phyloP scores from a whole-genome alignment of 345 rosid species.

The Gossypium arboreum region DNA sequence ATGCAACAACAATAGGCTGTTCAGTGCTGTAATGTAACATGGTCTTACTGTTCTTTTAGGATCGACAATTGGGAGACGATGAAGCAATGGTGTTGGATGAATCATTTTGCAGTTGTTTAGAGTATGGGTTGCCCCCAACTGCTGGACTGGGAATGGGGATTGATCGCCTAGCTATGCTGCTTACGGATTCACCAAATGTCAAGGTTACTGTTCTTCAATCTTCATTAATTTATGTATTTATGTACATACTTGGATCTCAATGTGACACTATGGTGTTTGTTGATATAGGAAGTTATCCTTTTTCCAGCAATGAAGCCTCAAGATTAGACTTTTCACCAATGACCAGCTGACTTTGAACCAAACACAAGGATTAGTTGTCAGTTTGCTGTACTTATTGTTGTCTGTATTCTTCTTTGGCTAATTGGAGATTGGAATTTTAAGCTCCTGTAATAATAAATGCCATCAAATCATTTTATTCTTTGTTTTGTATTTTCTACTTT shows the following conservation, averaged over 20 bases:
- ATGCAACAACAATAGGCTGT: neutral
- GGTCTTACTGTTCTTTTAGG: constrained; percentile 28
- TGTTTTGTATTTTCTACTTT: neutral
- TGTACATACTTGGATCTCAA: too few species aligned
- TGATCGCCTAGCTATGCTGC: constrained; percentile 78
- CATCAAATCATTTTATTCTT: neutral
- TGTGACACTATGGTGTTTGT: neutral
- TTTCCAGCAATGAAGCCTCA: constrained; percentile 99
- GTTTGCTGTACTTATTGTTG: neutral
- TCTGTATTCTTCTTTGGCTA: neutral
- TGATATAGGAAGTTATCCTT: constrained; percentile 75
- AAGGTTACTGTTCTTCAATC: constrained; percentile 44
- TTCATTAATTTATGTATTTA: neutral
- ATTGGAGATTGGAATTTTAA: neutral
- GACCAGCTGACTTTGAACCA: neutral
- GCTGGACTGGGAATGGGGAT: constrained; percentile 95
- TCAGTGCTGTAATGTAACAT: neutral
- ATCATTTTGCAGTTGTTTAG: constrained; percentile 76
- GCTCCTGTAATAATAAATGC: neutral
- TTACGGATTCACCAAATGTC: constrained; percentile 92
- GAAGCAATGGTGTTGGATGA: constrained; percentile 97
- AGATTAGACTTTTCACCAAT: constrained; percentile 25
- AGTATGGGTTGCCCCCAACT: constrained; percentile 89
- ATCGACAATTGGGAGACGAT: constrained; percentile 88
- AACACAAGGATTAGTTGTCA: too few species aligned